Percentiles rank a stretch among this genome's conserved stretches.
These are phyloP conservation scores for Cryptosporidium andersoni DNA, from an alignment of 169 alveolate genomes.

Conservation along the genomic window DNA sequence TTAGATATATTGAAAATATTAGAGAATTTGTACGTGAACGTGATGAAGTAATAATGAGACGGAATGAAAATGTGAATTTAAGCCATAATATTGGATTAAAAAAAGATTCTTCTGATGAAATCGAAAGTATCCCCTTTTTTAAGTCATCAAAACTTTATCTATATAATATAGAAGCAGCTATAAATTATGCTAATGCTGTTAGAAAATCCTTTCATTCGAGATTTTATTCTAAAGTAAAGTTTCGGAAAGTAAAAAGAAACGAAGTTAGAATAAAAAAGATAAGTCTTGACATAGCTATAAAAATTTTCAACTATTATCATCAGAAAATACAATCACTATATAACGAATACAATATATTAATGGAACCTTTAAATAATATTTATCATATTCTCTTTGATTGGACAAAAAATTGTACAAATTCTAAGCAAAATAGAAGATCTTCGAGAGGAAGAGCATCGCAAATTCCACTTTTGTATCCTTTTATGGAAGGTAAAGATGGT, in stretches of 20 bases:
- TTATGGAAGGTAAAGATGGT: constrained; percentile 29
- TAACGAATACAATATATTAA: constrained; percentile 15
- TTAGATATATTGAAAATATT: constrained; percentile 19
- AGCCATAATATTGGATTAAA: neutral
- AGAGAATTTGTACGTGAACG: constrained; percentile 36
- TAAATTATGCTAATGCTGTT: neutral
- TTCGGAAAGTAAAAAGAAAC: neutral
- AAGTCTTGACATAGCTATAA: neutral
- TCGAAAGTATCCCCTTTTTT: constrained; percentile 30
- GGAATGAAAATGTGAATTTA: neutral
- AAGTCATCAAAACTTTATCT: constrained; percentile 4
- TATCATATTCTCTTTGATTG: neutral
- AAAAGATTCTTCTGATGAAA: neutral
- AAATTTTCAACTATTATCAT: neutral
- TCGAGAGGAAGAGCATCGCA: too few relatives aligned
- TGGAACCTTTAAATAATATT: constrained; percentile 30
- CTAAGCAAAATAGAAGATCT: neutral
- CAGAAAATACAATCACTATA: neutral
- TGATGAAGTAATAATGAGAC: constrained; percentile 13
- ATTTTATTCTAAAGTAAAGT: constrained; percentile 11
- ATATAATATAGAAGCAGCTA: neutral
- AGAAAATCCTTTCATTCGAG: neutral
- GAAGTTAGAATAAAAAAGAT: neutral
- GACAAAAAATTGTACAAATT: constrained; percentile 2
- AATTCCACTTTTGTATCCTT: constrained; percentile 54